Base-by-base conservation (phyloP, 352 stramenopile genomes). In the Plasmopara muralis region DNA sequence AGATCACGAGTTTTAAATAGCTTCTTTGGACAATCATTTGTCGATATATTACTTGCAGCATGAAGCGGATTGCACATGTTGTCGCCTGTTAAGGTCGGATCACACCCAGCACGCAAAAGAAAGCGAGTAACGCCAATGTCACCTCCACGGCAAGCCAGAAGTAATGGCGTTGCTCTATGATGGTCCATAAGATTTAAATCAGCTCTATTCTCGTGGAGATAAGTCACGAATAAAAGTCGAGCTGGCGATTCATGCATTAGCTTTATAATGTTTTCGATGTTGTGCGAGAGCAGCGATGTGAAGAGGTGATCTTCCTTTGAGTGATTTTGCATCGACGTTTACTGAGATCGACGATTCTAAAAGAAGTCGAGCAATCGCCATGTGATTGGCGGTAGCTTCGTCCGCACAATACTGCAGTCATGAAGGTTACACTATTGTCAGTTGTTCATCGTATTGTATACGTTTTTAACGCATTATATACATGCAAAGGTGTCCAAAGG, bases 401-500 rank as follows among this genome's bases (percentile, higher is more conserved):
- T 68, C 52, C 12, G 74, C 70, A 33, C 78, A 85, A 48, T 80
- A 74, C 78, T 89, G 37, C 5, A 18, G 31, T 35, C 7, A 35
- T 35, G 10, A 35, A 12, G 31, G 6, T 8, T 35, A 12, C 7
- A 35, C 10, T 12, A 8, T 15, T 42, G 2, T 37, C 3, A 48
- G 12, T 53, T 15, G 50, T n/a, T 51, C 9, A 46, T 8, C 0
- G 4, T 37, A 28, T 6, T 16, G 1, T 13, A n/a, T 41, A 13
- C 20, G 6, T 9, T 40, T 12, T 13, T 8, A 35, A n/a, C 13
- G 16, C 29, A 47, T 0, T 9, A 74, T 35, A 12, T 69, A 85
- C 75, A 56, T 89, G 78, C 8, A 89, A 51, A 29, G 66, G 52
- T 0, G 73, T 85, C 78, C 78, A 89, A 1, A 63, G 72, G 18